phyloP scores from a whole-genome alignment of 2,329 filamentous ascomycete genomes.

The Sphaceloma murrayae region DNA sequence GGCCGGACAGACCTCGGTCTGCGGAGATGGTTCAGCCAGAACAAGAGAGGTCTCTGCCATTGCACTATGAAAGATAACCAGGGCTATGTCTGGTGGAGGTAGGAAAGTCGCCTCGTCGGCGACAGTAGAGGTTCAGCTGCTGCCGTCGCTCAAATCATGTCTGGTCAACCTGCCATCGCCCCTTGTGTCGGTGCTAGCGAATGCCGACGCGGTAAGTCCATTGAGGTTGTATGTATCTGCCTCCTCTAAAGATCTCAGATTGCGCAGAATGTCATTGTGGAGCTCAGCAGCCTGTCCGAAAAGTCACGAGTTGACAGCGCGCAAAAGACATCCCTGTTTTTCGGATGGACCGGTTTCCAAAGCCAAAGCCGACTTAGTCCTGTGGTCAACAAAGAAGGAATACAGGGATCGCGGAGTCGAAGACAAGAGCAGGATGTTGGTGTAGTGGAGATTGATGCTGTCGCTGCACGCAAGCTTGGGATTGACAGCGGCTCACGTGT shows the following conservation, averaged over 20 bases:
- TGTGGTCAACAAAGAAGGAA: slow-evolving; percentile 63
- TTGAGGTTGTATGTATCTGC: slow-evolving; percentile 10
- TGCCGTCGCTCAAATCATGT: slow-evolving; percentile 78
- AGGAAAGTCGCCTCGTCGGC: slow-evolving; percentile 14
- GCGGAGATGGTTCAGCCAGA: not conserved
- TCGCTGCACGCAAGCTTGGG: slow-evolving; percentile 66
- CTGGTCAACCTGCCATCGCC: slow-evolving; percentile 84
- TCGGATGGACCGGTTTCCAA: slow-evolving; percentile 97
- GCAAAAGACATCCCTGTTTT: slow-evolving; percentile 54
- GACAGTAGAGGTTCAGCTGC: slow-evolving; percentile 67
- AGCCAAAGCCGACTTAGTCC: slow-evolving; percentile 74
- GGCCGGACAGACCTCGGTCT: slow-evolving; percentile 11
- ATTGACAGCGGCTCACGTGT: slow-evolving; percentile 75
- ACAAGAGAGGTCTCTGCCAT: not conserved
- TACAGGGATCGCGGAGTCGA: slow-evolving; percentile 37
- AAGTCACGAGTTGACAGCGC: slow-evolving; percentile 28
- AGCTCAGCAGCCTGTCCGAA: slow-evolving; percentile 52
- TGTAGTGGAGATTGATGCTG: slow-evolving; percentile 77
- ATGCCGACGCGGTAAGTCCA: slow-evolving; percentile 67
- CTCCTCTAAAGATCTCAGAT: slow-evolving; percentile 44
- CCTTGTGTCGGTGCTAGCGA: slow-evolving; percentile 74
- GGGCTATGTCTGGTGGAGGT: slow-evolving; percentile 6
- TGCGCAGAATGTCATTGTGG: slow-evolving; percentile 91
- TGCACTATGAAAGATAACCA: not conserved
- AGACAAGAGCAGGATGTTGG: slow-evolving; percentile 66